These are phyloP conservation scores for Fusarium cyanostomum DNA, from an alignment of 2,329 filamentous ascomycete genomes.

Conservation along the genomic window DNA sequence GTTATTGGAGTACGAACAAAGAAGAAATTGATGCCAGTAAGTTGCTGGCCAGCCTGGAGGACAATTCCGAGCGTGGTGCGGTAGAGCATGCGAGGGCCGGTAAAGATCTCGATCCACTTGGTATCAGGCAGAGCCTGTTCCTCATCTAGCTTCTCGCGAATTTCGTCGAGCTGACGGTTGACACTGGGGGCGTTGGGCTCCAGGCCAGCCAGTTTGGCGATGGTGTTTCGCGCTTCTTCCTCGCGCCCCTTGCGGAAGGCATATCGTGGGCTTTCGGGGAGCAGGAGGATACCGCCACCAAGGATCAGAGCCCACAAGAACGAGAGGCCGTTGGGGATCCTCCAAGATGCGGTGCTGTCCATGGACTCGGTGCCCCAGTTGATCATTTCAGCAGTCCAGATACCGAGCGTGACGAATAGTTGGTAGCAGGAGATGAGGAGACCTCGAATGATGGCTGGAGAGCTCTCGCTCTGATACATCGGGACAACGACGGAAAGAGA, in stretches of 20 bases:
- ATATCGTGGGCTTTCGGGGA: conserved; percentile 65
- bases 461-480: conserved; percentile 75
- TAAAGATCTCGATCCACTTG: conserved; percentile 69
- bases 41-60: conserved; percentile 72
- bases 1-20: conserved; percentile 49
- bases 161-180: conserved; percentile 60
- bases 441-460: conserved; percentile 71
- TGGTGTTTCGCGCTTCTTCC: conserved; percentile 59
- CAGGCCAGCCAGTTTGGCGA: conserved; percentile 58
- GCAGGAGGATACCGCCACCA: conserved; percentile 59
- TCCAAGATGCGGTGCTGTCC: conserved; percentile 63
- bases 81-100: conserved; percentile 72
- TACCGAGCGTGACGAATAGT: conserved; percentile 75
- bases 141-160: conserved; percentile 61
- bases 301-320: conserved; percentile 65
- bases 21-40: conserved; percentile 70
- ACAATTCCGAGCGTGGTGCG: conserved; percentile 69
- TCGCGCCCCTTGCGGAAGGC: conserved; percentile 58
- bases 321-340: conserved; percentile 67
- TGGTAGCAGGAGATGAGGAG: conserved; percentile 72
- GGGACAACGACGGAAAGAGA: conserved; percentile 70
- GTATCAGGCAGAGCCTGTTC: conserved; percentile 56
- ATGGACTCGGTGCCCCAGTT: conserved; percentile 68
- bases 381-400: conserved; percentile 66
- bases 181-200: conserved; percentile 52